A percentile compares a stretch with the other conserved stretches of the same genome.
phyloP scores from a whole-genome alignment of 768 basidiomycete species.

The Mycena maculata region DNA sequence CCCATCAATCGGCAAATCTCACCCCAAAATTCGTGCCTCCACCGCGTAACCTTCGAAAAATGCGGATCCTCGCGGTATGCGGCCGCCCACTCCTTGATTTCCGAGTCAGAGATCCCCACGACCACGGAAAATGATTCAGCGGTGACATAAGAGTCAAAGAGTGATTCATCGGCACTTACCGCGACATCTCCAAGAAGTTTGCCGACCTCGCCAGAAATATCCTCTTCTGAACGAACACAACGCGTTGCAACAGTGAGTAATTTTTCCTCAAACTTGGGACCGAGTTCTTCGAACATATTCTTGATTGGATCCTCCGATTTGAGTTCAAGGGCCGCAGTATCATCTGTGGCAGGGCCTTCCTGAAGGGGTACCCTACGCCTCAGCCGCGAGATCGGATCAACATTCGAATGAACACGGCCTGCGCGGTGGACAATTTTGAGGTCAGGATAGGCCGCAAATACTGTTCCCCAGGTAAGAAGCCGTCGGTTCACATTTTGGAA shows the following conservation, averaged over 20 bases:
- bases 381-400: constrained; percentile 38
- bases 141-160: neutral
- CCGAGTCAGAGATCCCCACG: neutral
- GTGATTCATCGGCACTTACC: neutral
- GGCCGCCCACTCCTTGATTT: constrained; percentile 9
- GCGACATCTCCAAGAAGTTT: neutral
- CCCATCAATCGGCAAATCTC: constrained; percentile 42
- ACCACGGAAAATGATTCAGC: neutral
- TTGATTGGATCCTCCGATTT: constrained; percentile 37
- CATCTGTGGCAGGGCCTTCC: constrained; percentile 31
- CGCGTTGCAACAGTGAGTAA: constrained; percentile 34
- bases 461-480: constrained; percentile 45
- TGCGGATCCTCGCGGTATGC: neutral
- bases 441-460: constrained; percentile 45
- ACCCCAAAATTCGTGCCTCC: constrained; percentile 42
- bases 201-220: neutral
- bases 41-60: constrained; percentile 26
- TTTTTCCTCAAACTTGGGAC: constrained; percentile 40
- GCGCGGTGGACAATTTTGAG: constrained; percentile 46
- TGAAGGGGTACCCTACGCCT: constrained; percentile 29
- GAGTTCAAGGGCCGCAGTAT: neutral
- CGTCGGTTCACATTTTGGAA: constrained; percentile 40
- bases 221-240: constrained; percentile 20
- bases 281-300: constrained; percentile 41
- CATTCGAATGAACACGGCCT: constrained; percentile 48